Evolutionary conservation across 2,329 filamentous ascomycete genomes (phyloP).

Genomic region (Fusarium sp.): DNA sequence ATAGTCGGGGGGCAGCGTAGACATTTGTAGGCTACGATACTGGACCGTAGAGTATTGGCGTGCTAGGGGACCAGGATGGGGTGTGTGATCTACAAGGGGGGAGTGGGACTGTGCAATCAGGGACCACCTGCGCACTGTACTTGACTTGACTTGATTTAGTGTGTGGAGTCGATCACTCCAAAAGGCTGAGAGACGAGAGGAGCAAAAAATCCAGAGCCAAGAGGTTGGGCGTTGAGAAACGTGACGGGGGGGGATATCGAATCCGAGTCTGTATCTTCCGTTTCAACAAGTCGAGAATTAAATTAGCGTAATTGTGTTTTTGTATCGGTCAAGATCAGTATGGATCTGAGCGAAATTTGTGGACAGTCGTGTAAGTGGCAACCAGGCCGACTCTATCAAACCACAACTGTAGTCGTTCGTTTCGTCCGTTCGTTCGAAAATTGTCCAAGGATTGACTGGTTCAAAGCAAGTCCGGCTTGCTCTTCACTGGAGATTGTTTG

Average conservation of each 20-base stretch:
- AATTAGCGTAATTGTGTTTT: conserved; percentile 45
- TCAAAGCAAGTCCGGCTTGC: conserved; percentile 72
- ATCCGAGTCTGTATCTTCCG: conserved; percentile 41
- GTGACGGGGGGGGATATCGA: conserved; percentile 37
- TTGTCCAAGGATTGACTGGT: conserved; percentile 61
- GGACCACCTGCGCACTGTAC: conserved; percentile 14
- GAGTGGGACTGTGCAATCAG: conserved; percentile 42
- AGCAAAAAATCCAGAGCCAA: conserved; percentile 40
- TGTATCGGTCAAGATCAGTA: conserved; percentile 43
- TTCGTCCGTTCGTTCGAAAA: conserved; percentile 37
- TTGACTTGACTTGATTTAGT: conserved; percentile 22
- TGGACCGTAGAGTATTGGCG: conserved; percentile 49
- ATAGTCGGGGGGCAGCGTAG: conserved; percentile 73
- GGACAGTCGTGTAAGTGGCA: conserved; percentile 44
- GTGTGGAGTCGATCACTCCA: conserved; percentile 46
- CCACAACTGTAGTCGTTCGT: conserved; percentile 31
- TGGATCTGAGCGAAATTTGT: conserved; percentile 43
- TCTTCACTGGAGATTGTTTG: conserved; percentile 55
- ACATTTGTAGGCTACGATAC: conserved; percentile 66
- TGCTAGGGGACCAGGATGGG: conserved; percentile 44
- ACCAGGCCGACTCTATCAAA: conserved; percentile 47
- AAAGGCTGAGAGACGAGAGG: conserved; percentile 47
- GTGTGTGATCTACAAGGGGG: conserved; percentile 40
- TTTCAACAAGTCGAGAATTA: conserved; percentile 47
- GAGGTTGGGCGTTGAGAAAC: conserved; percentile 43